These are phyloP conservation scores for Yarrowia sp. DNA, from an alignment of 805 yeast genomes.

Conservation along the genomic window DNA sequence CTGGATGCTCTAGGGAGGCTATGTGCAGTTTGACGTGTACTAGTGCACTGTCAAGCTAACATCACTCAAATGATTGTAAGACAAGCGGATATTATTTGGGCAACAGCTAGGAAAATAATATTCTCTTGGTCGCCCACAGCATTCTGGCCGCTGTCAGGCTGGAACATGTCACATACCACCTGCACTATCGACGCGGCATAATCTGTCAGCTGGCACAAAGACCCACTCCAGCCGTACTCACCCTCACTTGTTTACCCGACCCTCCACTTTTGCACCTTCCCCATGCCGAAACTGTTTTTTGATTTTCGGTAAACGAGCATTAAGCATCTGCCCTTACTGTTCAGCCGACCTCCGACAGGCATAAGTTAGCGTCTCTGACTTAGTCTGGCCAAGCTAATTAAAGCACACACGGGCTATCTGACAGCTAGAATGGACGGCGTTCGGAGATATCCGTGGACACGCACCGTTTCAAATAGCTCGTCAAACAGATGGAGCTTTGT, in stretches of 20 bases:
- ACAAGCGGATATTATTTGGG: not conserved
- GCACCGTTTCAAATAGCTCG: not conserved
- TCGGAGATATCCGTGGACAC: not conserved
- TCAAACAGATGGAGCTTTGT: not conserved
- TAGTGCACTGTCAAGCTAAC: not conserved
- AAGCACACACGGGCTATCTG: not conserved
- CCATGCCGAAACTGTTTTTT: not conserved
- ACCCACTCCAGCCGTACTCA: not conserved
- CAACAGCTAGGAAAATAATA: not conserved
- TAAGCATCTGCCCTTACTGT: not conserved
- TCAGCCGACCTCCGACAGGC: not conserved
- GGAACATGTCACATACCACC: slow-evolving; percentile 3
- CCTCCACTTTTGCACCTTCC: not conserved
- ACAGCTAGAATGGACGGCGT: not conserved
- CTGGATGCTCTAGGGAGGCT: slow-evolving; percentile 11
- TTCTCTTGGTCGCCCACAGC: not conserved
- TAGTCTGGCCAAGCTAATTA: not conserved
- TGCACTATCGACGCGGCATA: slow-evolving; percentile 19
- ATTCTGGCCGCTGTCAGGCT: not conserved
- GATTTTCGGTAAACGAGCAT: not conserved
- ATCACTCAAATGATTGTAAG: not conserved
- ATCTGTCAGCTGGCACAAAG: slow-evolving; percentile 15
- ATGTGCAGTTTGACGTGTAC: slow-evolving; percentile 4
- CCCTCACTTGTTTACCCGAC: not conserved
- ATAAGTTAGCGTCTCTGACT: not conserved